Evolutionary conservation across 768 basidiomycete genomes (phyloP).

Genomic region (Trametes punicea): DNA sequence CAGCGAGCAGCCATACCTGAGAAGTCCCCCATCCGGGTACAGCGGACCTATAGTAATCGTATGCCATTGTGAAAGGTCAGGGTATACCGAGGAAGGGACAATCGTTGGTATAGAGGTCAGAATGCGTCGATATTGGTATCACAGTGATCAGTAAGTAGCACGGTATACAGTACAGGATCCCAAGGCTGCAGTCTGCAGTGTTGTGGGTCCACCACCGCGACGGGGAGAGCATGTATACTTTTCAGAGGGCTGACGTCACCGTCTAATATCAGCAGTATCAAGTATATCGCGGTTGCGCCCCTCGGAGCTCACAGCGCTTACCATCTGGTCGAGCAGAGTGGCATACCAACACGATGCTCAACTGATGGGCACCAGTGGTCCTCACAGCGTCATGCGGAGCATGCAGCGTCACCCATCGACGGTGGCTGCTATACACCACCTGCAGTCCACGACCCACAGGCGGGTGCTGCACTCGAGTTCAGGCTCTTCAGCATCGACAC

Average conservation of each 20-base stretch:
- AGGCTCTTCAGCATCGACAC: too few relatives aligned
- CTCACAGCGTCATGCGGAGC: background rate
- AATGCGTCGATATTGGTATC: too few relatives aligned
- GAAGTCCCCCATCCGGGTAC: conserved; percentile 50
- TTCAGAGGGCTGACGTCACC: conserved; percentile 1
- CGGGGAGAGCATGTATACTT: background rate
- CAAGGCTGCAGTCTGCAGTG: background rate
- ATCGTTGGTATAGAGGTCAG: background rate
- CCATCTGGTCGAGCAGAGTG: background rate
- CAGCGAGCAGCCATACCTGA: conserved; percentile 25
- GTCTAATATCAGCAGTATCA: background rate
- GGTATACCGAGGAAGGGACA: background rate
- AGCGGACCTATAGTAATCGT: conserved; percentile 24
- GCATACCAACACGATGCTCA: background rate
- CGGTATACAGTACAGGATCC: too few relatives aligned
- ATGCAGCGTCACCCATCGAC: too few relatives aligned
- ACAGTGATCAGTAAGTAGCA: background rate
- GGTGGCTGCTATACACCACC: too few relatives aligned
- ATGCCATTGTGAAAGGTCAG: conserved; percentile 10
- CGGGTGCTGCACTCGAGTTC: too few relatives aligned
- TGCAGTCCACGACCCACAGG: too few relatives aligned
- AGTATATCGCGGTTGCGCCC: background rate
- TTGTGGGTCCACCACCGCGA: background rate
- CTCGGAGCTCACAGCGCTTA: background rate
- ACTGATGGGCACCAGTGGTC: background rate